phyloP scores from a whole-genome alignment of 2,329 filamentous ascomycete genomes.

The Paraconiothyrium sp. region DNA sequence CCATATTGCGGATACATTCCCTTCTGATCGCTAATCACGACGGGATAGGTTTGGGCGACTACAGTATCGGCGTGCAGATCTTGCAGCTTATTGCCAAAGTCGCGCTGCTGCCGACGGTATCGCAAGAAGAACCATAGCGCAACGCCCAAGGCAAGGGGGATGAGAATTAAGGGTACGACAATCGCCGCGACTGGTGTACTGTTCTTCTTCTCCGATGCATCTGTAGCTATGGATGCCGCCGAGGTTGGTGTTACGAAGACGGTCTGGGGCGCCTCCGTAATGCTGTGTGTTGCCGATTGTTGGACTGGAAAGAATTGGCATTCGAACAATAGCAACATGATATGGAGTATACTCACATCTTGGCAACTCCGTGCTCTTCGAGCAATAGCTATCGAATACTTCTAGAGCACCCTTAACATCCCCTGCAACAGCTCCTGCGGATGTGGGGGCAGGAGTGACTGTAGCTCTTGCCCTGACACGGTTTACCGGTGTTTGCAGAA shows the following conservation, averaged over 20 bases:
- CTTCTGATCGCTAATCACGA: not conserved
- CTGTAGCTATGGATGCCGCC: not conserved
- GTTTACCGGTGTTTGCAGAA: not conserved
- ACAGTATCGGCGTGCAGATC: not conserved
- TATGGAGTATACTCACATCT: conserved; percentile 18
- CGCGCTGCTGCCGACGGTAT: conserved; percentile 1
- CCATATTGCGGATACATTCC: not conserved
- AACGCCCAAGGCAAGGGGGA: conserved; percentile 10
- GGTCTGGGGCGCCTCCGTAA: conserved; percentile 5
- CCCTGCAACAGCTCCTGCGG: conserved; percentile 7
- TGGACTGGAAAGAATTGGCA: conserved; percentile 4
- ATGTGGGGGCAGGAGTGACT: conserved; percentile 4
- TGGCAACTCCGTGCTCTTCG: conserved; percentile 23
- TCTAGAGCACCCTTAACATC: conserved; percentile 20
- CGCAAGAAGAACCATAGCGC: conserved; percentile 17
- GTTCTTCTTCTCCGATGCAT: not conserved
- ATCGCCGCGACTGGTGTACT: conserved; percentile 15
- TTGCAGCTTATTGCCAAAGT: not conserved
- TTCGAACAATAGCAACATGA: too few species aligned
- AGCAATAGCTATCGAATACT: conserved; percentile 24
- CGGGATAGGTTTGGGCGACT: not conserved
- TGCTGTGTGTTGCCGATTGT: not conserved
- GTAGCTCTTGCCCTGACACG: conserved; percentile 6
- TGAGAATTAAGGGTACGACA: conserved; percentile 15
- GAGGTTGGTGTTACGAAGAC: not conserved